A percentile compares a stretch with the other conserved stretches of the same genome.
Evolutionary conservation across 108 stramenopile species (phyloP).

Genomic region (Pseudonitzschia multiseries): DNA sequence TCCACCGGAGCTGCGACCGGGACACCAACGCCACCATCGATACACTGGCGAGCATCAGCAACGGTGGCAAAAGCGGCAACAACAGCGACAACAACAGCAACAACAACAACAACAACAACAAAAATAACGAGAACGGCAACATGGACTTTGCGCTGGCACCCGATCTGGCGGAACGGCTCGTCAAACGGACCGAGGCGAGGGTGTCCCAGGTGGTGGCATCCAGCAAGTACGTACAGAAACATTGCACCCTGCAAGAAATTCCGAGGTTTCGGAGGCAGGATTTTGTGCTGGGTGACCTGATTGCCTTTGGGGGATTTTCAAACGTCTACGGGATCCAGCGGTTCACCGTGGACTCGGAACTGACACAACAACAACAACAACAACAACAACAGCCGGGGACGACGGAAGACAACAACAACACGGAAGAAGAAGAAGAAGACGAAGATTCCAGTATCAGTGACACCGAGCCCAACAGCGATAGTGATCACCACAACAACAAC

Average conservation of each 20-base stretch:
- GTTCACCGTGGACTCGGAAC: slow-evolving; percentile 36
- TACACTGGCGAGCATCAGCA: slow-evolving; percentile 24
- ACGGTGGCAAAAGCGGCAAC: neutral
- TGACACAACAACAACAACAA: too few species aligned
- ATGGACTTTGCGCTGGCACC: slow-evolving; percentile 39
- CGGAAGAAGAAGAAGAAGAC: too few species aligned
- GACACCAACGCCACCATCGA: slow-evolving; percentile 38
- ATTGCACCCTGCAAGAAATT: slow-evolving; percentile 45
- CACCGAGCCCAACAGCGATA: too few species aligned
- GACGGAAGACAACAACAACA: slow-evolving; percentile 10
- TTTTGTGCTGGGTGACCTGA: slow-evolving; percentile 49
- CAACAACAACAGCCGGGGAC: too few species aligned
- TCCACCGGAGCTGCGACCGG: slow-evolving; percentile 33
- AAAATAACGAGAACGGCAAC: slow-evolving; percentile 25
- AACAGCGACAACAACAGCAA: neutral
- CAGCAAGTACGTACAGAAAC: slow-evolving; percentile 37
- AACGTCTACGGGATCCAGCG: slow-evolving; percentile 37
- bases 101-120: slow-evolving; percentile 27
- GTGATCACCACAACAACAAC: neutral
- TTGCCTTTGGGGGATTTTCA: slow-evolving; percentile 55
- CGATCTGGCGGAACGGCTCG: slow-evolving; percentile 49
- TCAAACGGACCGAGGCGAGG: slow-evolving; percentile 52
- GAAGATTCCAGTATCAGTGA: too few species aligned
- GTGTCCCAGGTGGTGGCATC: slow-evolving; percentile 50
- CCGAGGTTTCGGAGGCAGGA: slow-evolving; percentile 52